These are phyloP conservation scores for Rhamnella rubrinervis DNA, from an alignment of 331 rosid species.

Conservation along the genomic window DNA sequence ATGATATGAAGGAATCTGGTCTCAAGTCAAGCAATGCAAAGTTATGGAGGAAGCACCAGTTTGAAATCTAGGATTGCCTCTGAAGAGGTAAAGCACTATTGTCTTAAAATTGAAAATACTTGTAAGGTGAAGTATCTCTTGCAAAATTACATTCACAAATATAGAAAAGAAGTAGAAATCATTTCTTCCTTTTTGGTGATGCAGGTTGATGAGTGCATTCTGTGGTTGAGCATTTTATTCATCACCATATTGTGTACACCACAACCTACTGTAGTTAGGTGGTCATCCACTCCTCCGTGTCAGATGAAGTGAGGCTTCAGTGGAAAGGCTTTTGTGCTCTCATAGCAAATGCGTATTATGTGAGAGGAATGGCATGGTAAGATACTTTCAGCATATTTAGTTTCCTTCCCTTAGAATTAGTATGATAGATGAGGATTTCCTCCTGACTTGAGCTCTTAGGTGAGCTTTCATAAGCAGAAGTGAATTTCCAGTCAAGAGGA, in stretches of 20 bases:
- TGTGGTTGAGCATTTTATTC: conserved; percentile 91
- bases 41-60: conserved; percentile 80
- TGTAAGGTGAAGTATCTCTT: not conserved
- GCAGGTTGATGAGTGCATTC: conserved; percentile 92
- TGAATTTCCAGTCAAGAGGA: no score
- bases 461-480: no score
- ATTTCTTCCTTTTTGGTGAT: conserved; percentile 14
- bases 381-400: conserved; percentile 20
- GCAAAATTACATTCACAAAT: conserved; percentile 4
- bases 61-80: conserved; percentile 79
- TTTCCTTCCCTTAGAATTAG: conserved; percentile 1
- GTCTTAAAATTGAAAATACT: not conserved
- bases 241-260: conserved; percentile 95
- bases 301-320: conserved; percentile 80
- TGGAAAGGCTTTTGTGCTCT: conserved; percentile 99
- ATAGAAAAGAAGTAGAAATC: not conserved
- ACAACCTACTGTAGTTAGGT: conserved; percentile 71
- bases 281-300: conserved; percentile 73
- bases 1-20: conserved; percentile 74
- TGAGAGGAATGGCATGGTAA: conserved; percentile 99
- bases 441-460: no score
- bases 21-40: conserved; percentile 71
- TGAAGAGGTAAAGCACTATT: conserved; percentile 51
- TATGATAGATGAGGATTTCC: not conserved
- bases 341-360: conserved; percentile 87